Base-by-base conservation (phyloP, 1,284 basidiomycete genomes). In the Ustilago curta region DNA sequence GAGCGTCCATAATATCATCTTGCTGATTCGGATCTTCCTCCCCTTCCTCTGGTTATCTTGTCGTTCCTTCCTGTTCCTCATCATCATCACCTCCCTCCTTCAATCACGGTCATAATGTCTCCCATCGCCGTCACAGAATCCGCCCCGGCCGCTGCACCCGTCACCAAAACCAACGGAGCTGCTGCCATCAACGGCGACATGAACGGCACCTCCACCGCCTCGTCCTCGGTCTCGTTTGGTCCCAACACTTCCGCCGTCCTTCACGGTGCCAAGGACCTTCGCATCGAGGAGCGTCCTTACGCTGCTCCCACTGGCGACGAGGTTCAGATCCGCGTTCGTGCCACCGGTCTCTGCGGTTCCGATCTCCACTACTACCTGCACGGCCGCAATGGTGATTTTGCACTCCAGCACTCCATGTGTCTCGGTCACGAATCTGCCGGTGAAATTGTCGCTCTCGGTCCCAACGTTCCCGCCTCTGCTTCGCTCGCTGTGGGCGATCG, bases 391-490 rank as follows among this genome's bases (percentile, higher is more conserved):
- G 95, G 95, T 48, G 92, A 93, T 85, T 97, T 96, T 86, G 91
- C 91, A 55, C 88, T 97, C 69, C 82, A 79, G 60, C 90, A 90
- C 79, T 88, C 90, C 11, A 89, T 97, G 69, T 91, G 95, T 53
- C 91, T 97, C 43, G 95, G 95, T 29, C 95, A 97, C 86, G 95
- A 97, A 88, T 90, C 94, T 0, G 90, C 93, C 25, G 95, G 95
- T 40, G 87, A 93, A 78, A 87, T 95, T 79, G 91, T 91, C 55
- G 90, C 91, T 6, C 37, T 78, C n/a, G 76, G 75, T 8, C 89
- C 25, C 89, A 89, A 47, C 90, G 91, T 63, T 87, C 89, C 85
- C 21, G 59, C 79, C 21, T 63, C 70, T 27, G 70, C 49, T 42
- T 45, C 47, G 18, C 60, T 97, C 70, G 87, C 88, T 25, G 89